A percentile compares a stretch with the other conserved stretches of the same genome.
Conservation (phyloP, 2,329 filamentous ascomycete species). For the Penicillium thymicola region DNA sequence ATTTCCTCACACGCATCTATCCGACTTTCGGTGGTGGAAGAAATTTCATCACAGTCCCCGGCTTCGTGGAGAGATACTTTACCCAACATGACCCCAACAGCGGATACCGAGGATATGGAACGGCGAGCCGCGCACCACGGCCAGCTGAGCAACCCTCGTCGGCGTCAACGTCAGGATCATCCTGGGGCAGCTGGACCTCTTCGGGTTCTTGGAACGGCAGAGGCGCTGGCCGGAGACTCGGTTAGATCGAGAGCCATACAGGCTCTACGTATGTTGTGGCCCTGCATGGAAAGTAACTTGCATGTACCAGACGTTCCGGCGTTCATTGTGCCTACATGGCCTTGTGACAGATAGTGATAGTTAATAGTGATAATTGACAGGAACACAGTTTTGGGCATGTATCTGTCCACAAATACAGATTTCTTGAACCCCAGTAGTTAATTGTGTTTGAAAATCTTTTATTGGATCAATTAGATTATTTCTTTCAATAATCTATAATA, state of each 20-base stretch:
- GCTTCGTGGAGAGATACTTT: conserved; percentile 67
- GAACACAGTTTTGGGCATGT: not conserved
- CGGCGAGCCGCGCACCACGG: conserved; percentile 50
- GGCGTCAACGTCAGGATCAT: conserved; percentile 9
- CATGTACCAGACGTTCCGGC: not conserved
- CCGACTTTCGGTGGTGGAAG: conserved; percentile 81
- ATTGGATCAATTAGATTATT: not conserved
- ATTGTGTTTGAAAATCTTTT: not conserved
- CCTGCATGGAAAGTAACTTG: not conserved
- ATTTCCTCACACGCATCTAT: conserved; percentile 85
- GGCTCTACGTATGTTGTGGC: not conserved
- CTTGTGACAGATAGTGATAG: not conserved
- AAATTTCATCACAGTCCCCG: conserved; percentile 72
- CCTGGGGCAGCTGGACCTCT: conserved; percentile 29
- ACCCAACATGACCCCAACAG: conserved; percentile 45
- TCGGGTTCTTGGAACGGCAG: conserved; percentile 38
- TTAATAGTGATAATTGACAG: conserved; percentile 2
- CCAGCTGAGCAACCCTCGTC: conserved; percentile 4
- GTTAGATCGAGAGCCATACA: conserved; percentile 2
- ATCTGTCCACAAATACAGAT: not conserved
- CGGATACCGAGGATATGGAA: conserved; percentile 59
- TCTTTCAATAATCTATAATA: too few relatives aligned
- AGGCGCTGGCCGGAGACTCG: conserved; percentile 42
- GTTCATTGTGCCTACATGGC: not conserved
- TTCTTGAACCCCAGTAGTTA: not conserved